Base-by-base conservation (phyloP, 768 basidiomycete species). In the Phlebiopsis gigantea region DNA sequence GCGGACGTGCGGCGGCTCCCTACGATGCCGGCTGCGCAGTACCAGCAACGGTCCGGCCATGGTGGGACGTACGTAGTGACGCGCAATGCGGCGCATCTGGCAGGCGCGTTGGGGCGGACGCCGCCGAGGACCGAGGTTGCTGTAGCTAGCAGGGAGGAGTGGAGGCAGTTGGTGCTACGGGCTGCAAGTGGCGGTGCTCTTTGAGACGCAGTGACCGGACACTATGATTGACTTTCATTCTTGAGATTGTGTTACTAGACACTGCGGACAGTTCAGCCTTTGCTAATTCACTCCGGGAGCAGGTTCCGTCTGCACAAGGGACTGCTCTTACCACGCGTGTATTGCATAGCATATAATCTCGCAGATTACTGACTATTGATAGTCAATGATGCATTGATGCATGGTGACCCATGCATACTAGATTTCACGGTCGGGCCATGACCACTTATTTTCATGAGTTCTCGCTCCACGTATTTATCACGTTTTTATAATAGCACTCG, bases 1-100 rank as follows among this genome's bases (percentile, higher is more conserved):
- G 56, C 60, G 12, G 56, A 63, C 44, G 63, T 66, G 53, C 60
- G 59, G 28, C 57, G 65, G 49, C 62, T 61, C 55, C 62, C 58
- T 12, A 62, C 63, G 28, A 53, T 62, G 17, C 58, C 61, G 52
- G 48, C 57, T 49, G 57, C 19, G 8, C 50, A 29, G 31, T 57
- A 57, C 25, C 29, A n/a, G n/a, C n/a, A 48, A 39, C 34, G 34
- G 28, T 30, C 39, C 41, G 30, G 59, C n/a, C 34, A 39, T n/a
- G 31, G 50, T 10, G 21, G 8, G 31, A 15, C 57, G 31, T 49
- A 56, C 53, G 1, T 19, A 9, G 19, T n/a, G 7, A 10, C 39
- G n/a, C 47, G 31, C 17, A 61, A 52, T 28, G 53, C 53, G 29
- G 22, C 50, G 22, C 60, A 61, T 28, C 49, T 61, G 39, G 51